These are phyloP conservation scores for Rosa persica DNA, from an alignment of 306 rosid species.

Conservation along the genomic window DNA sequence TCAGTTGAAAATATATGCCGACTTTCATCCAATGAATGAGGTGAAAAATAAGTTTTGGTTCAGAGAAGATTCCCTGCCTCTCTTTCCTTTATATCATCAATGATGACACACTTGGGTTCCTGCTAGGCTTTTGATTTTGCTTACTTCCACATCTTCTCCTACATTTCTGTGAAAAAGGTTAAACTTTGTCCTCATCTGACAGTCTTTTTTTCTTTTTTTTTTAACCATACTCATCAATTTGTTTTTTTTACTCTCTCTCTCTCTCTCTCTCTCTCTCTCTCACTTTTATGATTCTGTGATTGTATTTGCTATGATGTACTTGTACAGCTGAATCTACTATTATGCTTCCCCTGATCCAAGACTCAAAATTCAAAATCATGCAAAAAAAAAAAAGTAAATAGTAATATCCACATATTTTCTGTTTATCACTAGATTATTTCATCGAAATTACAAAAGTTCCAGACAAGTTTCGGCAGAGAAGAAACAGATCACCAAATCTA, in stretches of 20 bases:
- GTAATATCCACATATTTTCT: background rate
- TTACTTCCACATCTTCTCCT: constrained; percentile 79
- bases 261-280: constrained; percentile 37
- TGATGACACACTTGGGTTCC: constrained; percentile 68
- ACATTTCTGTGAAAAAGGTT: constrained; percentile 93
- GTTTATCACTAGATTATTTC: background rate
- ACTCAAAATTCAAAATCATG: background rate
- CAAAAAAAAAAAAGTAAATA: background rate
- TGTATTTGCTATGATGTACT: constrained; percentile 1
- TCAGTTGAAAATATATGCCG: constrained; percentile 4
- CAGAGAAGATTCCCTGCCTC: constrained; percentile 85
- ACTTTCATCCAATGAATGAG: constrained; percentile 37
- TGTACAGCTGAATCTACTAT: constrained; percentile 15
- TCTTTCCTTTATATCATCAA: constrained; percentile 68
- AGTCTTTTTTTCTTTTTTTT: too few relatives aligned
- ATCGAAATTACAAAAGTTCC: background rate
- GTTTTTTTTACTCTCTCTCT: constrained; percentile 17
- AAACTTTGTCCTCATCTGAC: constrained; percentile 76
- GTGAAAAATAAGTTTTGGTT: constrained; percentile 34
- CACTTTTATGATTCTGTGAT: constrained; percentile 14
- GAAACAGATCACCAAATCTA: background rate
- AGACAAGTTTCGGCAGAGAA: constrained; percentile 4
- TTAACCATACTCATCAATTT: constrained; percentile 52
- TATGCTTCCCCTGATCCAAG: constrained; percentile 22
- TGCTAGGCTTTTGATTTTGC: constrained; percentile 56